These are phyloP conservation scores for Tricholoma furcatifolium DNA, from an alignment of 768 basidiomycete species.

Conservation along the genomic window DNA sequence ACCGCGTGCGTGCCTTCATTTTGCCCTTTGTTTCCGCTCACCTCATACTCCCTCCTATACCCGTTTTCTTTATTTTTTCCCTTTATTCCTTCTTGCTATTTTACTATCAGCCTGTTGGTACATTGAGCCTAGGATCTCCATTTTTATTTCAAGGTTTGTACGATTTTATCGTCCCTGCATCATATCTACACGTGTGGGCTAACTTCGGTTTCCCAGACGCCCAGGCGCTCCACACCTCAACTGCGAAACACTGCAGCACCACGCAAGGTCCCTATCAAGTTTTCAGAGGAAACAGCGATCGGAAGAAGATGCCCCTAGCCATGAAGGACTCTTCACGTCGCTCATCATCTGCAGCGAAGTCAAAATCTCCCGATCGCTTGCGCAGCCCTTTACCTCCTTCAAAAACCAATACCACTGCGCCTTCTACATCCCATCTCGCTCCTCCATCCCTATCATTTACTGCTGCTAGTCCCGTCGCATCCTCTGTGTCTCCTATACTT, in stretches of 20 bases:
- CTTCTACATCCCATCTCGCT: conserved; percentile 30
- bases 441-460: conserved; percentile 39
- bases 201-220: conserved; percentile 25
- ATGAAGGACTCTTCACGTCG: conserved; percentile 13
- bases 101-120: conserved; percentile 27
- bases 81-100: conserved; percentile 16
- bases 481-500: conserved; percentile 31
- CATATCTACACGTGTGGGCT: conserved; percentile 14
- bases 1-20: conserved; percentile 35
- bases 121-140: conserved; percentile 30
- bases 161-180: conserved; percentile 1
- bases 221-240: conserved; percentile 32
- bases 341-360: conserved; percentile 15
- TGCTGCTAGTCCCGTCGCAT: conserved; percentile 39
- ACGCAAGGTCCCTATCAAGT: conserved; percentile 11
- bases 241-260: conserved; percentile 24
- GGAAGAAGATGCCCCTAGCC: conserved; percentile 13
- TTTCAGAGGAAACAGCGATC: conserved; percentile 14
- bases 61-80: conserved; percentile 25
- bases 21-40: conserved; percentile 19
- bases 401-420: conserved; percentile 27
- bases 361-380: conserved; percentile 19
- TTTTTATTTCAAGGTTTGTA: conserved; percentile 39
- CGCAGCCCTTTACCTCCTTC: conserved; percentile 24
- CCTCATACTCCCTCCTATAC: conserved; percentile 26